Base-by-base conservation (phyloP, 106 monocot genomes). In the Amphibolis antarctica region DNA sequence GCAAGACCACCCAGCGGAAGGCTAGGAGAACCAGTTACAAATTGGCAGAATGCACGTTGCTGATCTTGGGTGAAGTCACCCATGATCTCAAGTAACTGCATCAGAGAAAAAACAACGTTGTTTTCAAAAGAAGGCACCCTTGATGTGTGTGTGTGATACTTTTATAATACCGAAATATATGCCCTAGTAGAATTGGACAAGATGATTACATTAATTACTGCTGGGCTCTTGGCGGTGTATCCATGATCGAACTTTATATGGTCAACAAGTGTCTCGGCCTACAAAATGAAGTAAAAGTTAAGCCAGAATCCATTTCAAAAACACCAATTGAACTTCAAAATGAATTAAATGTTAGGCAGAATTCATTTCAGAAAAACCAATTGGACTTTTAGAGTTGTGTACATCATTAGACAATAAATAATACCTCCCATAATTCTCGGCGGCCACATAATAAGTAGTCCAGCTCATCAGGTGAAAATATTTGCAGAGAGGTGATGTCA, bases 231-330 rank as follows among this genome's bases (percentile, higher is more conserved):
- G 10, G 85, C 80, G 24, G 88, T 99, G 69, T 85, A 99, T 29
- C 98, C 98, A 77, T 99, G 98, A 71, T 91, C 98, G 50, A 99
- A 99, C 66, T 99, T 99, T 30, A 99, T 96, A 74, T 96, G 75
- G 60, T 96, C 89, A 9, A 63, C 76, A 49, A 96, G 71, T 18
- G 86, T 78, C 14, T 84, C 96, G 46, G 84, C 69, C 96, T 96
- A 81, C 55, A 81, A 44, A 18, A 71, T 46, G 31, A 6, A 43
- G 0, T 15, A 9, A 43, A 14, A 36, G 36, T 2, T 36, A 36
- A 36, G 36, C 28, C 22, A 5, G 25, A 1, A 10, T 44, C 20
- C 22, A 57, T 19, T 10, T 15, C 31, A 25, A 28, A 7, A n/a
- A 61, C n/a, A n/a, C n/a, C n/a, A n/a, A n/a, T n/a, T n/a, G n/a